A percentile compares a stretch with the other conserved stretches of the same genome.
These are phyloP conservation scores for Chalaropsis thielavioides DNA, from an alignment of 2,329 filamentous ascomycete genomes.

Conservation along the genomic window DNA sequence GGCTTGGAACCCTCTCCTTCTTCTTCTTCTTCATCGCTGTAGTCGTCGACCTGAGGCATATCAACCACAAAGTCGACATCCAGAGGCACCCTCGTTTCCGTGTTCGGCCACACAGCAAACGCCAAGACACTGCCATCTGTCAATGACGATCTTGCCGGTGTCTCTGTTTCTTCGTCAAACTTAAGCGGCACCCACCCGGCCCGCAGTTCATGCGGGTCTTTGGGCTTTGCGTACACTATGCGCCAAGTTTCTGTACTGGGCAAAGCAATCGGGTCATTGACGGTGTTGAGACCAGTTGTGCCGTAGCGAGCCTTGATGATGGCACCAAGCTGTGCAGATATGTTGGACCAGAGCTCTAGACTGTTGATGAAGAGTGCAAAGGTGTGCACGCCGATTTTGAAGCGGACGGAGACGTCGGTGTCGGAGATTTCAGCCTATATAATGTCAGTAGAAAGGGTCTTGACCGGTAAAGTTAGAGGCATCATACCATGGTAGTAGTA, in stretches of 20 bases:
- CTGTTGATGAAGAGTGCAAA: slow-evolving; percentile 53
- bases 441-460: no score
- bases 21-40: slow-evolving; percentile 24
- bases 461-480: no score
- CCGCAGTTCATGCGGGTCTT: slow-evolving; percentile 30
- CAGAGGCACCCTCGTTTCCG: slow-evolving; percentile 27
- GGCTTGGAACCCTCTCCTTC: slow-evolving; percentile 14
- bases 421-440: background rate
- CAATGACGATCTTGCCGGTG: slow-evolving; percentile 30
- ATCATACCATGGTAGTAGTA: no score
- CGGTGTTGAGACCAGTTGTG: slow-evolving; percentile 31
- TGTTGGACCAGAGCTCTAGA: slow-evolving; percentile 38
- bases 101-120: slow-evolving; percentile 30
- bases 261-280: slow-evolving; percentile 26
- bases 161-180: slow-evolving; percentile 28
- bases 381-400: slow-evolving; percentile 60
- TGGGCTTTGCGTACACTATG: slow-evolving; percentile 35
- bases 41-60: slow-evolving; percentile 33
- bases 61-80: slow-evolving; percentile 33
- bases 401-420: slow-evolving; percentile 48
- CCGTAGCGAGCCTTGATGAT: slow-evolving; percentile 45
- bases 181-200: slow-evolving; percentile 36
- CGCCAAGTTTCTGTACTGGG: slow-evolving; percentile 25
- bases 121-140: slow-evolving; percentile 36
- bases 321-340: slow-evolving; percentile 44